Evolutionary conservation across 441 rosid genomes (phyloP), one percentile per base, ranked within the genome.

Genomic region (Breynia disticha): DNA sequence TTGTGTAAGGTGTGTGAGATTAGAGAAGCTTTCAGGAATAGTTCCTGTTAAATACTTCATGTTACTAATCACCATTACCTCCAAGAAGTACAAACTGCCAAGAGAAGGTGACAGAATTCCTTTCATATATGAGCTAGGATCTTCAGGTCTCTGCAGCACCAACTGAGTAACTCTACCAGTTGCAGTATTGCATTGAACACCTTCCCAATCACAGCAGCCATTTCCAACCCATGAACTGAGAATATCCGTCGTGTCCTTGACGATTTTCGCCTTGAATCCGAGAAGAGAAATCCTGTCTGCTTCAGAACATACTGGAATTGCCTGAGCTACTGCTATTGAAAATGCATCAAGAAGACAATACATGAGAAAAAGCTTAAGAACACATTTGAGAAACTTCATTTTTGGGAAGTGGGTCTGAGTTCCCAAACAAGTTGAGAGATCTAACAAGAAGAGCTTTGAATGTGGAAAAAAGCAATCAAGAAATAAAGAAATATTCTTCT

Each of bases 201-300:
- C 98, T 63, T 81, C 95, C 98, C 98, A 93, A 46, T 84, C 71
- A 32, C 95, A 86, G 73, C 94, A 87, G 46, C 81, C 85, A 52
- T 59, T 65, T 21, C 95, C 95, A 0, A 64, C 67, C 98, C 98
- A 91, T 5, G 96, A 80, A 19, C 77, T 67, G 4, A 88, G 74
- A 74, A 66, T 73, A 12, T 67, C 94, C 0, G 95, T 81, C 19
- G 98, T 84, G 72, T 91, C 98, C 51, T 75, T 48, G 49, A 67
- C 38, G 72, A 91, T 88, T 62, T 64, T 75, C 46, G 86, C 73
- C 73, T 86, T 88, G 83, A 91, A 88, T 12, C 69, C 67, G 28
- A 88, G 79, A 63, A 91, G 94, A 51, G 94, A 75, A 16, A 64
- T 73, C 63, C 87, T 77, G 61, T 91, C 97, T 50, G 76, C 75